Evolutionary conservation across 331 rosid species (phyloP), one percentile per base, ranked within the genome.

Genomic region (Malus hybrid): DNA sequence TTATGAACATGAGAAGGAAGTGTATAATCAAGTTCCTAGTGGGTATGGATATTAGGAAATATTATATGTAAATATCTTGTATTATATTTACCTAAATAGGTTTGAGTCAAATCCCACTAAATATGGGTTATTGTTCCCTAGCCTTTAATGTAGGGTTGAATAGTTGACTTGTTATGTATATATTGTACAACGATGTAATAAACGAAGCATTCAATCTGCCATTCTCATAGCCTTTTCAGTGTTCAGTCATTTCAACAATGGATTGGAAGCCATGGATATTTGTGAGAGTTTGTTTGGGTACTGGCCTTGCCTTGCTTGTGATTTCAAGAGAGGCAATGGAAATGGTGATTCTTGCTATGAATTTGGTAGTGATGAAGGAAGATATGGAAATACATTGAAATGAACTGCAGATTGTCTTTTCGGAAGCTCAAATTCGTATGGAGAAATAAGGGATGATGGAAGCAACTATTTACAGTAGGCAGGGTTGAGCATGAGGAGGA

Each of bases 231-330:
- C 29, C 2, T 28, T 28, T 28, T 28, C 3, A 28, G 29, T 28
- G 29, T 28, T 28, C 29, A 28, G 29, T 28, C 29, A 28, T 28
- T 28, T 28, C 3, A 28, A 28, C 29, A 28, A 83, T 86, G 98
- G 99, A 1, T 77, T 94, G 82, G 99, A 94, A 79, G 78, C 97
- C 31, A 8, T 90, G 88, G 99, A 90, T 67, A 76, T 94, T 10
- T 94, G 97, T 76, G 99, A 92, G 60, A 77, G 91, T 46, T 69
- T 94, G 72, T 94, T 94, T 76, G 97, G 99, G 32, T 74, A 86
- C 74, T 88, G 97, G 99, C 99, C 99, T 67, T 88, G 97, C 71
- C 69, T 87, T 72, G 9, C 85, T 54, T 78, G 78, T 4, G 82
- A 83, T 34, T 57, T 83, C 8, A 73, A 61, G 79, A 54, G 68